Conservation (phyloP, 2,329 filamentous ascomycete species). For the Pseudocercospora macadamiae region DNA sequence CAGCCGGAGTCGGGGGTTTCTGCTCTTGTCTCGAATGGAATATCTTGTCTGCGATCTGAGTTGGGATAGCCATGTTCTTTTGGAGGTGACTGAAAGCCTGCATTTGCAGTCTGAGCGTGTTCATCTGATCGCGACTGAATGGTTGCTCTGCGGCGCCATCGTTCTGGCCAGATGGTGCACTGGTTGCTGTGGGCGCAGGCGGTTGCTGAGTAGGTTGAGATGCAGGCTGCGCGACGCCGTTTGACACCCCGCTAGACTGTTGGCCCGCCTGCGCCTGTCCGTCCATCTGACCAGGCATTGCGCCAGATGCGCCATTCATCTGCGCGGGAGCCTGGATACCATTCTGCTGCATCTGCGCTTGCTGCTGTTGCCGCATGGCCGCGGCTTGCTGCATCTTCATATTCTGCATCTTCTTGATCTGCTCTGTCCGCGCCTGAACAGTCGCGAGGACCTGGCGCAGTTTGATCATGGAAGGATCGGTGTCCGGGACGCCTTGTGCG, state of each 20-base stretch:
- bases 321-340: conserved; percentile 41
- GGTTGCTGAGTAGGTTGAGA: conserved; percentile 16
- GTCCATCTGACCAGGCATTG: conserved; percentile 38
- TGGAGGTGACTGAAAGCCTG: conserved; percentile 87
- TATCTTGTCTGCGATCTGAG: conserved; percentile 77
- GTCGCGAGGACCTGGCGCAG: conserved; percentile 73
- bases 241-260: conserved; percentile 23
- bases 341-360: conserved; percentile 54
- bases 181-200: conserved; percentile 27
- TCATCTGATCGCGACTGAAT: conserved; percentile 75
- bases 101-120: conserved; percentile 81
- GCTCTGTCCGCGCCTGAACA: conserved; percentile 58
- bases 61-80: conserved; percentile 81
- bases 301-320: conserved; percentile 54
- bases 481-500: conserved; percentile 75
- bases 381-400: conserved; percentile 29
- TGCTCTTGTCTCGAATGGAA: conserved; percentile 71
- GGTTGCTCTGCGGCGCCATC: conserved; percentile 27
- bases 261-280: conserved; percentile 27
- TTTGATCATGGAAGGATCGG: conserved; percentile 86
- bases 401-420: conserved; percentile 55
- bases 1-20: conserved; percentile 45
- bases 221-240: conserved; percentile 19
- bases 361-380: conserved; percentile 51
- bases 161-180: conserved; percentile 26